Percentiles rank a stretch among this genome's conserved stretches.
Evolutionary conservation across 345 rosid species (phyloP).

Genomic region (Eucalyptus viminalis): DNA sequence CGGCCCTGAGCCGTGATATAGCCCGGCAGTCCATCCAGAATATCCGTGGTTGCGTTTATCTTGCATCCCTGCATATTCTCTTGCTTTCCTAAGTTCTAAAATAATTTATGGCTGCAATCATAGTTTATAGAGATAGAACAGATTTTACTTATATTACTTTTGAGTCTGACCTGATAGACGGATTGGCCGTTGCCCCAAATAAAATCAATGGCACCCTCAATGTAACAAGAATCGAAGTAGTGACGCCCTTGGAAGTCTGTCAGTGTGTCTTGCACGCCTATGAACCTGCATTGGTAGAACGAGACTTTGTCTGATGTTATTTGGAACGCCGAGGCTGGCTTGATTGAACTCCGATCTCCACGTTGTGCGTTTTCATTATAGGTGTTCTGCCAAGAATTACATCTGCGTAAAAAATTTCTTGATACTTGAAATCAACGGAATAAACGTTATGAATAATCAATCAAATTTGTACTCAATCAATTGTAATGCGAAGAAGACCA

Average conservation of each 20-base stretch:
- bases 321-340: neutral
- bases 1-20: constrained; percentile 37
- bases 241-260: neutral
- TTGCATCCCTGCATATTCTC: neutral
- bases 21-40: neutral
- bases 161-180: neutral
- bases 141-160: neutral
- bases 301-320: neutral
- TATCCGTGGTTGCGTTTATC: neutral
- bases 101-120: neutral
- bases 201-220: neutral
- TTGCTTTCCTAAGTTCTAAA: neutral
- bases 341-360: neutral
- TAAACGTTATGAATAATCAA: neutral
- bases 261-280: neutral
- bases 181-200: neutral
- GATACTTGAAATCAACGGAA: neutral
- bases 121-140: neutral
- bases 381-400: neutral
- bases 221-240: neutral
- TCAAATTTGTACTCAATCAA: neutral
- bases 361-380: neutral
- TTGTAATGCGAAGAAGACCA: neutral
- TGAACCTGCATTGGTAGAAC: neutral
- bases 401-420: neutral